phyloP scores from a whole-genome alignment of 139 green algal species.

The Coelastrella sp. region DNA sequence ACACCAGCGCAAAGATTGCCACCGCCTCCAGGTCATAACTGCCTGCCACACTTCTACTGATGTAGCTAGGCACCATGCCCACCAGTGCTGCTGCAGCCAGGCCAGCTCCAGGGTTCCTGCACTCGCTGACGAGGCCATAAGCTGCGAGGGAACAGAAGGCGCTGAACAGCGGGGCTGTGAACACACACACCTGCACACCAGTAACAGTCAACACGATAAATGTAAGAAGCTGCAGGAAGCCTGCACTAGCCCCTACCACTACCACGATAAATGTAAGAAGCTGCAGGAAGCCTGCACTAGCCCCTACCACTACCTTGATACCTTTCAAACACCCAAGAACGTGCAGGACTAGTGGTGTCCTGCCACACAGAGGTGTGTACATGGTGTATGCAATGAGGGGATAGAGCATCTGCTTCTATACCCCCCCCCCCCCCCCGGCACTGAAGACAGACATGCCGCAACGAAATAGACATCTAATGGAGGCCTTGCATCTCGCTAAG shows the following conservation, averaged over 20 bases:
- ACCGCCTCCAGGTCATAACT: conserved; percentile 95
- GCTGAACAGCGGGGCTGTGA: conserved; percentile 96
- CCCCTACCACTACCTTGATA: too few relatives aligned
- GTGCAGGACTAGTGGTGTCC: too few relatives aligned
- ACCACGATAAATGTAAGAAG: neutral
- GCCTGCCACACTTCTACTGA: conserved; percentile 88
- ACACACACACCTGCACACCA: conserved; percentile 90
- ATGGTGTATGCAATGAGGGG: too few relatives aligned
- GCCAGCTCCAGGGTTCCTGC: conserved; percentile 76
- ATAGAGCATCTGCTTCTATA: too few relatives aligned
- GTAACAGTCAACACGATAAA: neutral
- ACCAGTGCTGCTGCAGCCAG: conserved; percentile 91
- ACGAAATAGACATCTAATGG: too few relatives aligned
- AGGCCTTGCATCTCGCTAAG: too few relatives aligned
- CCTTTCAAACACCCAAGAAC: too few relatives aligned
- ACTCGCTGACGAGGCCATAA: conserved; percentile 89
- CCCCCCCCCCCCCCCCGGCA: too few relatives aligned
- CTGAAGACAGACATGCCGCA: too few relatives aligned
- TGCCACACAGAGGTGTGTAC: too few relatives aligned
- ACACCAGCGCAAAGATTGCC: conserved; percentile 95
- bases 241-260: neutral
- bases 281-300: neutral
- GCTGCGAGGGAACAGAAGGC: conserved; percentile 86
- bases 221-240: neutral
- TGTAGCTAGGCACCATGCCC: conserved; percentile 92